Percentiles rank a stretch among this genome's conserved stretches.
phyloP scores from a whole-genome alignment of 257 asterid species.

The Capsicum rhomboideum region DNA sequence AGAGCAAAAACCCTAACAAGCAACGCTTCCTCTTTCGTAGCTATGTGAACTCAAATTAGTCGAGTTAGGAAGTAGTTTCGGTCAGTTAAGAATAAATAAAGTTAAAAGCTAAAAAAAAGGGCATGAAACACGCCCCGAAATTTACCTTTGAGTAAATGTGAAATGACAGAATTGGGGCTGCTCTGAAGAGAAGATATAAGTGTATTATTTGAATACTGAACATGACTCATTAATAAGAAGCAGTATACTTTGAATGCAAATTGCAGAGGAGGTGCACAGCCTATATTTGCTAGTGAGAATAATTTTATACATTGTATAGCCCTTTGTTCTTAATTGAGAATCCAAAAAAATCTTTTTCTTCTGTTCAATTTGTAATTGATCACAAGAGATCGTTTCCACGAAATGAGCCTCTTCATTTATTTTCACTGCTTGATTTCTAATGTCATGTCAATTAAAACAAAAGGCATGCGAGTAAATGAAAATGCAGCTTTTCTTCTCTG shows the following conservation, averaged over 20 bases:
- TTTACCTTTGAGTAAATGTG: slow-evolving; percentile 8
- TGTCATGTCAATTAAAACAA: too few relatives aligned
- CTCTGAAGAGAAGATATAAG: neutral
- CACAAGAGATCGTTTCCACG: too few relatives aligned
- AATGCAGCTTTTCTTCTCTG: neutral
- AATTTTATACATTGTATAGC: neutral
- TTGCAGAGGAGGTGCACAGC: slow-evolving; percentile 5
- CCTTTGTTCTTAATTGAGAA: too few relatives aligned
- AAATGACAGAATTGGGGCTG: slow-evolving; percentile 14
- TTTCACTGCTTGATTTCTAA: too few relatives aligned
- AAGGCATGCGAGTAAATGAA: slow-evolving; percentile 9
- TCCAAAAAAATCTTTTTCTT: too few relatives aligned
- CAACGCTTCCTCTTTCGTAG: neutral
- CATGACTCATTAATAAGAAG: slow-evolving; percentile 11
- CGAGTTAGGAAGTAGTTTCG: neutral
- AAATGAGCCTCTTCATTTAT: too few relatives aligned
- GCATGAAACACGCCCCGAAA: neutral
- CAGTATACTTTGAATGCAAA: slow-evolving; percentile 12
- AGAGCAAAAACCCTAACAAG: too few relatives aligned
- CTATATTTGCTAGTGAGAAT: slow-evolving; percentile 12
- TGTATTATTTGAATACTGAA: neutral
- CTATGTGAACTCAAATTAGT: neutral
- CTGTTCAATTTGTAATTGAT: too few relatives aligned
- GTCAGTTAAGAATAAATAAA: rapidly evolving
- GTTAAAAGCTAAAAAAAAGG: neutral